A percentile compares a stretch with the other conserved stretches of the same genome.
phyloP scores from a whole-genome alignment of 805 yeast genomes.

The Blastobotrys peoriensis region DNA sequence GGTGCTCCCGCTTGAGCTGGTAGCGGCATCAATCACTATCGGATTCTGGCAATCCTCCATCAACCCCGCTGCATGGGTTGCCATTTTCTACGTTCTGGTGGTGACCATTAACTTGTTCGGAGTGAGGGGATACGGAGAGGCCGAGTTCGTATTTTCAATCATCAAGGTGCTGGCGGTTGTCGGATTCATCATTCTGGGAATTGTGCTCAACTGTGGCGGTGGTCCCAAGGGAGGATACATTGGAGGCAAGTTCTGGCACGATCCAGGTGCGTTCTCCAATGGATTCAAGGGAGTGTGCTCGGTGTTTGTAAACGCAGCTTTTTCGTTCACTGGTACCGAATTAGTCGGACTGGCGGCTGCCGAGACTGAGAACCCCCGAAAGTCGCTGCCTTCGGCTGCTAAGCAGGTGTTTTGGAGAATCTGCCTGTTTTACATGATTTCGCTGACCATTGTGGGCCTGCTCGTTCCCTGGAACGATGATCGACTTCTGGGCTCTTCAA shows the following conservation, averaged over 20 bases:
- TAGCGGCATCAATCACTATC: conserved; percentile 51
- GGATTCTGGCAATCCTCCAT: conserved; percentile 45
- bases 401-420: conserved; percentile 84
- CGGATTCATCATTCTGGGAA: conserved; percentile 57
- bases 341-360: conserved; percentile 72
- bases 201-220: conserved; percentile 45
- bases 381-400: conserved; percentile 62
- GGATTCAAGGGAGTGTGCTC: conserved; percentile 67
- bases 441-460: conserved; percentile 54
- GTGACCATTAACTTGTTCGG: conserved; percentile 47
- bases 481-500: conserved; percentile 42
- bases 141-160: conserved; percentile 55
- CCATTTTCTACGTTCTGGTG: conserved; percentile 49
- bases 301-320: conserved; percentile 73
- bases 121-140: conserved; percentile 59
- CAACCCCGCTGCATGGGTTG: conserved; percentile 53
- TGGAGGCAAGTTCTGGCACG: conserved; percentile 54
- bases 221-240: conserved; percentile 52
- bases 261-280: conserved; percentile 58
- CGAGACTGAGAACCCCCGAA: conserved; percentile 63
- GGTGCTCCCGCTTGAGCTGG: conserved; percentile 55
- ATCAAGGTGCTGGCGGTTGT: conserved; percentile 53
- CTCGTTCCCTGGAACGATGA: conserved; percentile 62
- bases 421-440: conserved; percentile 58
- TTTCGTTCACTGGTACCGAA: conserved; percentile 71